A percentile compares a stretch with the other conserved stretches of the same genome.
Evolutionary conservation across 2,329 filamentous ascomycete genomes (phyloP).

Genomic region (Epichloe uncinata): DNA sequence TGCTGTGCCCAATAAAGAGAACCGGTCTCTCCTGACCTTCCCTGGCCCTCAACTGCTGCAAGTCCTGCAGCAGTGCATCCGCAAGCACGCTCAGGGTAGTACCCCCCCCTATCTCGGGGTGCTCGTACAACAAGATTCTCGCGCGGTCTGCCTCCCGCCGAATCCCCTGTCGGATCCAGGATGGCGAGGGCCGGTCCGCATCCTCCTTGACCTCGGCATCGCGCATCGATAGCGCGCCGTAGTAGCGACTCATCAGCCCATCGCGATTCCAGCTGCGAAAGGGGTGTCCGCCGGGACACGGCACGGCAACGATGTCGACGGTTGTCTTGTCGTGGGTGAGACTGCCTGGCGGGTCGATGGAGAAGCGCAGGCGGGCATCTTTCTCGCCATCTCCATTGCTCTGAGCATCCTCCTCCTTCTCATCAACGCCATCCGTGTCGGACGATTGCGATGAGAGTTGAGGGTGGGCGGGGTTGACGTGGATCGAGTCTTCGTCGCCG

Average conservation of each 20-base stretch:
- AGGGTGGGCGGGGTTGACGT: background rate
- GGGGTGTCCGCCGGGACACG: constrained; percentile 39
- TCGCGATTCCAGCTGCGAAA: constrained; percentile 40
- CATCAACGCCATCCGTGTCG: background rate
- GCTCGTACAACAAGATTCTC: constrained; percentile 37
- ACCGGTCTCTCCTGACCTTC: constrained; percentile 33
- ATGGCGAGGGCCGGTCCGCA: constrained; percentile 17
- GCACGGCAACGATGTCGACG: constrained; percentile 40
- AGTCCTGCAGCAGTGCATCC: constrained; percentile 31
- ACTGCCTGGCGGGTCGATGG: constrained; percentile 21
- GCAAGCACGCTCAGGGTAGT: constrained; percentile 32
- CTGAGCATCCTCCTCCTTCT: background rate
- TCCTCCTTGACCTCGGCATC: constrained; percentile 18
- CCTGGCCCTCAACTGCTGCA: constrained; percentile 21
- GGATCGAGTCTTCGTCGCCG: background rate
- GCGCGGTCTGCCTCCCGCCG: constrained; percentile 33
- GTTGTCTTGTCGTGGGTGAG: constrained; percentile 36
- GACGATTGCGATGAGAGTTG: constrained; percentile 3
- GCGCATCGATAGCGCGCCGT: constrained; percentile 27
- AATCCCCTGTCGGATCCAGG: constrained; percentile 41
- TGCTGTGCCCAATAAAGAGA: constrained; percentile 47
- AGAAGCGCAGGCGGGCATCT: constrained; percentile 13
- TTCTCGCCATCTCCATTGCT: background rate
- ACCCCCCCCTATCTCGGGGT: constrained; percentile 31
- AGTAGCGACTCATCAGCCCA: constrained; percentile 33